Evolutionary conservation across 805 yeast genomes (phyloP).

Genomic region (Pichia paraexigua): DNA sequence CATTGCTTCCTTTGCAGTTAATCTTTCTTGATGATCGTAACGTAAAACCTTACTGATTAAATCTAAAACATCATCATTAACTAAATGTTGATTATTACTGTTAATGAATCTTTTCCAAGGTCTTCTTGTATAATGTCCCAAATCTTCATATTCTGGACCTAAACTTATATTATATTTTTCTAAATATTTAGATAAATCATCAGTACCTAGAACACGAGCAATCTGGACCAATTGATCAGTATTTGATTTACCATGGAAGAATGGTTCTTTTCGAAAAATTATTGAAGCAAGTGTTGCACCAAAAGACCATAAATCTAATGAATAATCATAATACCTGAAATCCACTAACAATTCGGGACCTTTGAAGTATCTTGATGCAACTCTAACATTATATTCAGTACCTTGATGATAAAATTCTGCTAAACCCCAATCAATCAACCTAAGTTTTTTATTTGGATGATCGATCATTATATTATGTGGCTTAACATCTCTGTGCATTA

Average conservation of each 20-base stretch:
- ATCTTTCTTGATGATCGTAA: slow-evolving; percentile 82
- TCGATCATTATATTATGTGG: slow-evolving; percentile 97
- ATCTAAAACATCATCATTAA: slow-evolving; percentile 67
- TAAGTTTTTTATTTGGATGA: slow-evolving; percentile 56
- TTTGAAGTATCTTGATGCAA: slow-evolving; percentile 86
- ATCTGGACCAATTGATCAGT: slow-evolving; percentile 88
- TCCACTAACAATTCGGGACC: slow-evolving; percentile 90
- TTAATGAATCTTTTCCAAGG: slow-evolving; percentile 83
- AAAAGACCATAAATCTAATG: slow-evolving; percentile 88
- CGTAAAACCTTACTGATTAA: slow-evolving; percentile 71
- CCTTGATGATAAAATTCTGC: slow-evolving; percentile 92
- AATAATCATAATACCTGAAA: slow-evolving; percentile 81
- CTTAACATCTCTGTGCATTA: slow-evolving; percentile 92
- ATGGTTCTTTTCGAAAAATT: slow-evolving; percentile 84
- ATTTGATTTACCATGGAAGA: slow-evolving; percentile 86
- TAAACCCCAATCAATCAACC: slow-evolving; percentile 92
- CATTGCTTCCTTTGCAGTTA: slow-evolving; percentile 87
- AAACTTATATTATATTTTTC: slow-evolving; percentile 63
- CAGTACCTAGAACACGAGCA: slow-evolving; percentile 81
- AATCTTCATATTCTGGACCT: slow-evolving; percentile 68
- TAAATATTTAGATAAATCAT: slow-evolving; percentile 61
- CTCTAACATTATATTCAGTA: slow-evolving; percentile 85
- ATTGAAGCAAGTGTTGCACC: slow-evolving; percentile 92
- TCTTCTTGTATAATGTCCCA: slow-evolving; percentile 67
- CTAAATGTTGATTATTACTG: slow-evolving; percentile 59